Evolutionary conservation across 140 eudicot species (phyloP), one percentile per base, ranked within the genome.

Genomic region (Flaveria floridana): DNA sequence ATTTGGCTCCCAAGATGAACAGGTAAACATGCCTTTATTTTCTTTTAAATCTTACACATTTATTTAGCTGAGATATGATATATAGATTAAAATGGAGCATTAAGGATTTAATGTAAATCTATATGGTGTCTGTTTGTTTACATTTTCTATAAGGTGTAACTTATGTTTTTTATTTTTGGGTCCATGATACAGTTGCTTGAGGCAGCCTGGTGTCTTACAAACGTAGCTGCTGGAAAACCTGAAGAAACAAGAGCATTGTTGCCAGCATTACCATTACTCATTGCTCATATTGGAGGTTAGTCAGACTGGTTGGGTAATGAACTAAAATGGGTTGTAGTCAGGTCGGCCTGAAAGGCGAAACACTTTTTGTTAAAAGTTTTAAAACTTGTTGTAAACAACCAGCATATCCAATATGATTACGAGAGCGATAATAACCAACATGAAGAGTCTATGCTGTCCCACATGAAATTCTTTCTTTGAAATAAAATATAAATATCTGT

Each of bases 151-250:
- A 30, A 66, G 30, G 68, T 58, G 46, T 53, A 30, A n/a, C 26
- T 39, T 76, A 6, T 16, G 28, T n/a, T 63, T 63, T 72, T 11
- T 2, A 55, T 65, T 58, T 71, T 61, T 56, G 82, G 68, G n/a
- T 65, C 56, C 47, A 57, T 63, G 19, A 42, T 52, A 34, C 84
- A 94, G 99, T 84, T 94, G 84, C 99, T 94, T 74, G 97, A 94
- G 81, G 95, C 99, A 6, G 94, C 99, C 76, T 94, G 99, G 98
- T 93, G 97, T 80, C 88, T 90, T 64, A 93, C 98, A 61, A 93
- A 90, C 79, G 83, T 93, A 68, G 99, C 97, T 62, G 97, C 99
- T 14, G 99, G 99, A 59, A 84, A 84, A 75, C 96, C 99, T 65
- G 99, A 94, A 86, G 99, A 94, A 85, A 94, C 99, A 0, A 90